Percentiles rank a stretch among this genome's conserved stretches.
Evolutionary conservation across 164 flowering plant species (phyloP).

Genomic region (Houttuynia cordata): DNA sequence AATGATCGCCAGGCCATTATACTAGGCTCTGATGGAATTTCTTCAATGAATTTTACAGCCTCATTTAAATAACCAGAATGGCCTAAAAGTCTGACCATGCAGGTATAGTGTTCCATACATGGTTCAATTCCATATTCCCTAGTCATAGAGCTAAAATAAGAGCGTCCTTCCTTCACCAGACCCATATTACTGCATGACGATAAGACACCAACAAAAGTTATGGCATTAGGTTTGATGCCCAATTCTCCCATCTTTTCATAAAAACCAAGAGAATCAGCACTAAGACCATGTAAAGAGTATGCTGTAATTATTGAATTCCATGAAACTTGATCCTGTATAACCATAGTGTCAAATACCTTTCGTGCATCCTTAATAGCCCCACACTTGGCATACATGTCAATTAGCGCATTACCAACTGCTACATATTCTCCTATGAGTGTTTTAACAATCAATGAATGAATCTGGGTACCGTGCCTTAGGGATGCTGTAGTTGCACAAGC

Average conservation of each 20-base stretch:
- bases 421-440: slow-evolving; percentile 31
- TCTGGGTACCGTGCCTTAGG: slow-evolving; percentile 54
- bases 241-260: slow-evolving; percentile 47
- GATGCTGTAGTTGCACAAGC: slow-evolving; percentile 72
- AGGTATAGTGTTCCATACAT: slow-evolving; percentile 73
- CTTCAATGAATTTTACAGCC: slow-evolving; percentile 54
- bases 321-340: slow-evolving; percentile 43
- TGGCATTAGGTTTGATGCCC: slow-evolving; percentile 38
- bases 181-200: slow-evolving; percentile 85
- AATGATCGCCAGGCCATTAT: slow-evolving; percentile 86
- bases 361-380: slow-evolving; percentile 63
- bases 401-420: slow-evolving; percentile 51
- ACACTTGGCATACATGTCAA: slow-evolving; percentile 95
- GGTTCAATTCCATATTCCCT: slow-evolving; percentile 55
- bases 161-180: slow-evolving; percentile 40
- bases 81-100: slow-evolving; percentile 86
- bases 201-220: slow-evolving; percentile 74
- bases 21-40: slow-evolving; percentile 64
- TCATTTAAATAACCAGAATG: slow-evolving; percentile 51
- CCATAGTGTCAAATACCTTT: slow-evolving; percentile 41
- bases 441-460: slow-evolving; percentile 53
- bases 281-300: slow-evolving; percentile 77
- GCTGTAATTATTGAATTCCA: slow-evolving; percentile 87
- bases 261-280: slow-evolving; percentile 43
- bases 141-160: slow-evolving; percentile 55